phyloP scores from a whole-genome alignment of 2,329 filamentous ascomycete genomes.

The Cladosporium cucumerinum region DNA sequence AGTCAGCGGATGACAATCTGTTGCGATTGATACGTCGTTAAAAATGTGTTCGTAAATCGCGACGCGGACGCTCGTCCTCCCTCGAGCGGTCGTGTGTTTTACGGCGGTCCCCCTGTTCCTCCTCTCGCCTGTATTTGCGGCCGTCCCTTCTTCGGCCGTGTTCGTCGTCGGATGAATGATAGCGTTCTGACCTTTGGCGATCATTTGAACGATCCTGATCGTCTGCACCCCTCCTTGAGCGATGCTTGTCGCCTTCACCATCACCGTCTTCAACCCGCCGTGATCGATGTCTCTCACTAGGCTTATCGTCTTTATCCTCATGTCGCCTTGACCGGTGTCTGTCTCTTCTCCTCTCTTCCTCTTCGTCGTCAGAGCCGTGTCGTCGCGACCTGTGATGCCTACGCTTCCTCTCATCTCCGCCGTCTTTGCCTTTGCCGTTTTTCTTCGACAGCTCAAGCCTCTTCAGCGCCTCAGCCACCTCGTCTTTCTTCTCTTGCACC shows the following conservation, averaged over 20 bases:
- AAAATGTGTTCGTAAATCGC: not conserved
- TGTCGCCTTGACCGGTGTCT: conserved; percentile 20
- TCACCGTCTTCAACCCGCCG: not conserved
- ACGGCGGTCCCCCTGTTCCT: too few relatives aligned
- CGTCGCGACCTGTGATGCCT: conserved; percentile 38
- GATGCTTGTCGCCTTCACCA: not conserved
- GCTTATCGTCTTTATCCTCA: conserved; percentile 10
- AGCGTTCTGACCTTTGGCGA: not conserved
- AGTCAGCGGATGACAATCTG: not conserved
- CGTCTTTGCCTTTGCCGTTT: conserved; percentile 41
- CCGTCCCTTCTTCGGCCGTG: not conserved
- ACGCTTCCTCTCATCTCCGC: conserved; percentile 39
- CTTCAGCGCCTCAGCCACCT: conserved; percentile 69
- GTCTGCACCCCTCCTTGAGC: conserved; percentile 9
- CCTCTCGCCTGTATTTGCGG: not conserved
- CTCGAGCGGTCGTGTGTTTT: not conserved
- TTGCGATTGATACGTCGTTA: not conserved
- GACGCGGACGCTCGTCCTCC: not conserved
- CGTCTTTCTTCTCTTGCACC: conserved; percentile 86
- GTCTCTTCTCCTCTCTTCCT: conserved; percentile 15
- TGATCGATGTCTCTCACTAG: not conserved
- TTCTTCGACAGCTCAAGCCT: conserved; percentile 51
- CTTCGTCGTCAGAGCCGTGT: conserved; percentile 22
- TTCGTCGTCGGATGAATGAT: not conserved
- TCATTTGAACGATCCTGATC: not conserved